Evolutionary conservation across 1,139 yeast genomes (phyloP), one percentile per base, ranked within the genome.

Genomic region (Kodamaea derodonti): DNA sequence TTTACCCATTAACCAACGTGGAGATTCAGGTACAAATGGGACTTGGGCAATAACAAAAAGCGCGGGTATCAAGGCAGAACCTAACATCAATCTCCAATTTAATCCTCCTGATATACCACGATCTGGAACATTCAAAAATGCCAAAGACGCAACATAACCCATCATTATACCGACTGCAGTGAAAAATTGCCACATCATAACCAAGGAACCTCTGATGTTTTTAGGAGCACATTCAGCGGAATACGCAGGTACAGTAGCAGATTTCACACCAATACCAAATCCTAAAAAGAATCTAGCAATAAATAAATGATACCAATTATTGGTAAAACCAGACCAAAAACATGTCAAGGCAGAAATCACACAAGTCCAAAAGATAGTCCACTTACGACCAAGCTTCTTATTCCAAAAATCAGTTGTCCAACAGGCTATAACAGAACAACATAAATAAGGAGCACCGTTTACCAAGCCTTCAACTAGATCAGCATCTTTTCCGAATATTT

Each of bases 151-250:
- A 35, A 81, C 80, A 54, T 83, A 83, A 33, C 95, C 95, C 48
- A 84, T 66, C 78, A 83, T 82, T 49, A 85, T 84, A 51, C 95
- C 95, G 42, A 82, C 80, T 4, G 95, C 95, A 8, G 95, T 85
- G 74, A 84, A 84, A 56, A 83, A 75, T 62, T 85, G 95, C 95
- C 95, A 85, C 67, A 81, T 73, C 92, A 84, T 84, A 33, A 84
- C 88, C 42, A 85, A 62, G 2, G 88, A 78, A 43, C 95, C 95
- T 53, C 95, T 72, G 42, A 84, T 78, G 25, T 72, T 70, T 27
- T 83, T 80, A 3, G 95, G 95, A 4, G 86, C 67, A 56, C 87
- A 80, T 54, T 85, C 95, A 7, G 94, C 88, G 24, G 88, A 73
- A 51, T 80, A 83, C 13, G 85, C 85, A 11, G 94, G 94, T 10